Percentiles rank a stretch among this genome's conserved stretches.
phyloP scores from a whole-genome alignment of 2,329 filamentous ascomycete genomes.

The Neonectria punicea region DNA sequence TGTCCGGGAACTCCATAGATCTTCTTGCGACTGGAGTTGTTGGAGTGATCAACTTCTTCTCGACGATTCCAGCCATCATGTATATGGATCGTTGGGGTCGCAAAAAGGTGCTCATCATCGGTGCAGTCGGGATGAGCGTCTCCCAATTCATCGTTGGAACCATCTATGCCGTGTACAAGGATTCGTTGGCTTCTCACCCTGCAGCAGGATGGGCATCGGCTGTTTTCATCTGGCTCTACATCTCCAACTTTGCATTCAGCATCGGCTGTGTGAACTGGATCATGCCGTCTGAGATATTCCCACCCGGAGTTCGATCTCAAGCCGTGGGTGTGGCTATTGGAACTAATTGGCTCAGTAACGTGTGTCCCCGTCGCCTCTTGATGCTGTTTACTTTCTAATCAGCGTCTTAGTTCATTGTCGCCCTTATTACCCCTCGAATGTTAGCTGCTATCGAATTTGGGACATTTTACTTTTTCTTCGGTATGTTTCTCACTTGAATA shows the following conservation, averaged over 20 bases:
- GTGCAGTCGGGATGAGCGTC: conserved; percentile 24
- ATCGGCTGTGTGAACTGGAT: conserved; percentile 23
- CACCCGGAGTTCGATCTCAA: conserved; percentile 17
- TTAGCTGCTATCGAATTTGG: conserved; percentile 21
- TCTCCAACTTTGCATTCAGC: conserved; percentile 22
- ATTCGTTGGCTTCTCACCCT: conserved; percentile 16
- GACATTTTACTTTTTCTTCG: conserved; percentile 26
- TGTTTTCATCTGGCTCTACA: conserved; percentile 25
- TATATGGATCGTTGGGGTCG: conserved; percentile 28
- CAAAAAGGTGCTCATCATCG: conserved; percentile 23
- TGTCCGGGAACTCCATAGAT: conserved; percentile 43
- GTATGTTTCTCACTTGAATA: not conserved
- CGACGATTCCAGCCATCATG: conserved; percentile 30
- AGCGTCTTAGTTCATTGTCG: conserved; percentile 21
- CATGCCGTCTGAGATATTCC: conserved; percentile 22
- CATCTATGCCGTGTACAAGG: conserved; percentile 24
- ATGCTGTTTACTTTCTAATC: not conserved
- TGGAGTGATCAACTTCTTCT: conserved; percentile 32
- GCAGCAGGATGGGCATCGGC: conserved; percentile 28
- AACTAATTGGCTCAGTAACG: conserved; percentile 27
- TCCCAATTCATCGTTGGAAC: conserved; percentile 27
- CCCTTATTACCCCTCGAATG: conserved; percentile 24
- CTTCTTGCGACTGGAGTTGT: conserved; percentile 36
- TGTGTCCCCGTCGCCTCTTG: not conserved
- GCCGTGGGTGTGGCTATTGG: conserved; percentile 19